Percentiles rank a stretch among this genome's conserved stretches.
These are phyloP conservation scores for Alloteropsis semialata DNA, from an alignment of 176 grass and related monocot genomes.

Conservation along the genomic window DNA sequence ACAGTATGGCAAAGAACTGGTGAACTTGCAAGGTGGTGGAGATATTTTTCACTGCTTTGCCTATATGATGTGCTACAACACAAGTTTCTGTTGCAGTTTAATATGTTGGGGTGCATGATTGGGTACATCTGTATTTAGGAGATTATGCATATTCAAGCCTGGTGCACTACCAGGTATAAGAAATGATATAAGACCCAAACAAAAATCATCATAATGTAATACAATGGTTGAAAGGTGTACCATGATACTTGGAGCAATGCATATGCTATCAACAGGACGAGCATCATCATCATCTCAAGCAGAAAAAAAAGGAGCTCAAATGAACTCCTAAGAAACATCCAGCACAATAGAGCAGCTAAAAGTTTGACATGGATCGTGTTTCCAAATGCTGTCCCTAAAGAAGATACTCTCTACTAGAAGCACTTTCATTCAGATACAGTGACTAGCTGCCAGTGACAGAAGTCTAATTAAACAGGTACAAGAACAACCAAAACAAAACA, in stretches of 20 bases:
- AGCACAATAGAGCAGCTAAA: neutral
- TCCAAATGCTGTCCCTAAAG: neutral
- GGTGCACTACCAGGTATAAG: constrained; percentile 1
- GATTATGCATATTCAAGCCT: neutral
- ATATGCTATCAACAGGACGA: constrained; percentile 9
- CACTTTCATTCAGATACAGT: constrained; percentile 1
- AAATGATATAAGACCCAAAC: neutral
- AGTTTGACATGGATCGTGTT: neutral
- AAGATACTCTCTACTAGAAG: constrained; percentile 15
- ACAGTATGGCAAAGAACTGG: neutral
- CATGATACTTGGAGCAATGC: neutral
- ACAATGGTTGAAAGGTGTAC: constrained; percentile 10
- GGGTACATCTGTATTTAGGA: neutral
- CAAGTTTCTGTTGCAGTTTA: neutral
- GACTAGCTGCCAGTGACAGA: constrained; percentile 11
- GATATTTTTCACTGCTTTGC: neutral
- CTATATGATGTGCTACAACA: neutral
- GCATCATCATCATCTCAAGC: constrained; percentile 2
- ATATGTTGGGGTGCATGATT: neutral
- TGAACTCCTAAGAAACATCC: neutral
- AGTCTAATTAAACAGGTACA: constrained; percentile 38
- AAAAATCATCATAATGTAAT: neutral
- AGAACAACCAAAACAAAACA: constrained; percentile 20
- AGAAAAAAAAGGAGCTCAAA: constrained; percentile 7
- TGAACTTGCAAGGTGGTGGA: neutral